These are phyloP conservation scores for Metroxylon sagu DNA, from an alignment of 176 grass and related monocot genomes.

Conservation along the genomic window DNA sequence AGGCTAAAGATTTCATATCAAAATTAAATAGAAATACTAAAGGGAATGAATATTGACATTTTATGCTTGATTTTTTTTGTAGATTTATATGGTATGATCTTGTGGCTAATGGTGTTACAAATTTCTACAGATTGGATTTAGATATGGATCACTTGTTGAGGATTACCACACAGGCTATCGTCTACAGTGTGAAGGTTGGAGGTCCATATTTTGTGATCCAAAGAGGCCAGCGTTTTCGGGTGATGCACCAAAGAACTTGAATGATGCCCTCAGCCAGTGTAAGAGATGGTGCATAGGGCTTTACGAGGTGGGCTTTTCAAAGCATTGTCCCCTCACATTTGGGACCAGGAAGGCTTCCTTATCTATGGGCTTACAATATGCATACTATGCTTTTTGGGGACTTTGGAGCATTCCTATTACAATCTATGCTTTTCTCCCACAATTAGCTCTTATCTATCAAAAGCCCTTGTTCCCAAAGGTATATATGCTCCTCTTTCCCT, in stretches of 20 bases:
- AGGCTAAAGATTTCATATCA: too few relatives aligned
- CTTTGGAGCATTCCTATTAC: slow-evolving; percentile 16
- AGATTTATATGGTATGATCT: not conserved
- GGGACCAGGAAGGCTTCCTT: slow-evolving; percentile 19
- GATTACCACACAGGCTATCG: slow-evolving; percentile 34
- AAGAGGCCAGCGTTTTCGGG: slow-evolving; percentile 21
- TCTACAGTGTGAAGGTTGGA: slow-evolving; percentile 37
- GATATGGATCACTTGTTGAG: slow-evolving; percentile 39
- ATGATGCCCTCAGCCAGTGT: slow-evolving; percentile 29
- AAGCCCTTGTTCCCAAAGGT: slow-evolving; percentile 30
- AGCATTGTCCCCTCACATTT: slow-evolving; percentile 18
- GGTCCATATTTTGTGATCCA: slow-evolving; percentile 26
- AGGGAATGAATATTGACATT: too few relatives aligned
- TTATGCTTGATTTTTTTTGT: too few relatives aligned
- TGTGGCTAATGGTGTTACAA: too few relatives aligned
- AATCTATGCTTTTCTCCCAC: slow-evolving; percentile 31
- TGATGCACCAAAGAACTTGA: slow-evolving; percentile 30
- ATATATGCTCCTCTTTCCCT: not conserved
- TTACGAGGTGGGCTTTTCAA: slow-evolving; percentile 27
- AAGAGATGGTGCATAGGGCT: slow-evolving; percentile 34
- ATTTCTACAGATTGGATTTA: slow-evolving; percentile 24
- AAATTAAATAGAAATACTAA: too few relatives aligned
- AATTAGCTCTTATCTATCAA: slow-evolving; percentile 22
- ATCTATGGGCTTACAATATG: slow-evolving; percentile 13
- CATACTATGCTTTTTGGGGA: slow-evolving; percentile 17